These are phyloP conservation scores for Melampsora larici-populina DNA, from an alignment of 1,284 basidiomycete species.

Conservation along the genomic window DNA sequence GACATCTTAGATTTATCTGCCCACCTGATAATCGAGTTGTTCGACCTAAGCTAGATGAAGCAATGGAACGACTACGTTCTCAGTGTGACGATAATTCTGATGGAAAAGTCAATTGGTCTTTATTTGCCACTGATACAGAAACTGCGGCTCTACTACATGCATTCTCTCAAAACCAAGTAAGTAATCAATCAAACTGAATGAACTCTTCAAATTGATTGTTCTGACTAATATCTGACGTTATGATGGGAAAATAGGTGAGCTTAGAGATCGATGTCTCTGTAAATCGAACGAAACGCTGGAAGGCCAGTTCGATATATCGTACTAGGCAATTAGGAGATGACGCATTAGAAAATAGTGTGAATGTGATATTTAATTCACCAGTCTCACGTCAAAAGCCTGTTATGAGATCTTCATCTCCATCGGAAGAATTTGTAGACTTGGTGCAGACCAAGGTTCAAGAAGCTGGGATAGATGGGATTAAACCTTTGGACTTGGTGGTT, in stretches of 20 bases:
- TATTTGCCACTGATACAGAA: conserved; percentile 36
- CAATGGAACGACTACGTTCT: neutral
- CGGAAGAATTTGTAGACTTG: neutral
- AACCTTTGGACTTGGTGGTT: conserved; percentile 13
- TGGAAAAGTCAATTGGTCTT: conserved; percentile 18
- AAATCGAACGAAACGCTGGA: conserved; percentile 34
- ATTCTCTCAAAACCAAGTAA: conserved; percentile 26
- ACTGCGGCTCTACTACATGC: conserved; percentile 39
- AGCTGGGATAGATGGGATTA: conserved; percentile 24
- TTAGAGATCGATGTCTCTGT: conserved; percentile 7
- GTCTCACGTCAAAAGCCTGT: neutral
- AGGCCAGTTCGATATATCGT: conserved; percentile 13
- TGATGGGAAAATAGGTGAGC: conserved; percentile 1
- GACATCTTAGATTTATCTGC: conserved; percentile 15
- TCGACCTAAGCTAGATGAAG: neutral
- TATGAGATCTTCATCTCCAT: neutral
- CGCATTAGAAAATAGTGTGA: conserved; percentile 29
- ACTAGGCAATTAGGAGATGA: conserved; percentile 35
- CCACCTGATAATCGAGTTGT: conserved; percentile 30
- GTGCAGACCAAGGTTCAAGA: conserved; percentile 15
- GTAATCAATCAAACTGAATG: neutral
- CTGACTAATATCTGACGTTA: neutral
- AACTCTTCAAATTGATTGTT: neutral
- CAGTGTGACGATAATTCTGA: neutral
- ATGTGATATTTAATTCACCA: conserved; percentile 3